phyloP scores from a whole-genome alignment of 2,329 filamentous ascomycete genomes.

The Arthrobotrys megalospora region DNA sequence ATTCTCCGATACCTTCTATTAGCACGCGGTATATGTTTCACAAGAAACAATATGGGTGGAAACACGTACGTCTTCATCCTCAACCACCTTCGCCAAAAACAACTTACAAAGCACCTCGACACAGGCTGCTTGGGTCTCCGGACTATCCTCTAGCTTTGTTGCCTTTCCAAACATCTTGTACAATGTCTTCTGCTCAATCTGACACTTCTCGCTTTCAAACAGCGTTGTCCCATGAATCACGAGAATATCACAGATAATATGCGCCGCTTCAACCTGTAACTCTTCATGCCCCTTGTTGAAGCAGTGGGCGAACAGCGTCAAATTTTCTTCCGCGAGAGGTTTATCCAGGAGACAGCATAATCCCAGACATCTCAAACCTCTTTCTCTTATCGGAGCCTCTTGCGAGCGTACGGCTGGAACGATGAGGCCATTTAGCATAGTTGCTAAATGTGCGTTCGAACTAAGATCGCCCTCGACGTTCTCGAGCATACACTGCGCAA shows the following conservation, averaged over 20 bases:
- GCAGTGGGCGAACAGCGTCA: constrained; percentile 94
- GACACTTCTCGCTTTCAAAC: constrained; percentile 72
- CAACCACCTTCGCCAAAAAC: constrained; percentile 83
- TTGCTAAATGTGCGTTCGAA: constrained; percentile 89
- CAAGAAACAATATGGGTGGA: neutral
- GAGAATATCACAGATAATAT: constrained; percentile 93
- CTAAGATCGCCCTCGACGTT: constrained; percentile 91
- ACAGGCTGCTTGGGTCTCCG: constrained; percentile 84
- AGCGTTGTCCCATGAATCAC: constrained; percentile 89
- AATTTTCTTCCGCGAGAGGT: constrained; percentile 90
- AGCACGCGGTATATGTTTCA: neutral
- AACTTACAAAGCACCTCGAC: constrained; percentile 88
- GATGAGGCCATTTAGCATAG: constrained; percentile 97
- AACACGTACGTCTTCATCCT: constrained; percentile 69
- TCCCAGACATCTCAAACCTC: constrained; percentile 89
- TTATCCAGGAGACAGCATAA: constrained; percentile 92
- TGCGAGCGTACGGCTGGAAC: constrained; percentile 95
- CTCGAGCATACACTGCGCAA: constrained; percentile 96
- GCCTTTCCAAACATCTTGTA: constrained; percentile 89
- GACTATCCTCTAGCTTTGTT: constrained; percentile 79
- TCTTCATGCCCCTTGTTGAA: constrained; percentile 92
- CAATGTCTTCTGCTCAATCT: constrained; percentile 74
- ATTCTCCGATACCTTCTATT: neutral
- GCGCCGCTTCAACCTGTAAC: constrained; percentile 88
- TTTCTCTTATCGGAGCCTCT: constrained; percentile 91